phyloP scores from a whole-genome alignment of 176 grass and related monocot genomes.

The Stipa capillata region DNA sequence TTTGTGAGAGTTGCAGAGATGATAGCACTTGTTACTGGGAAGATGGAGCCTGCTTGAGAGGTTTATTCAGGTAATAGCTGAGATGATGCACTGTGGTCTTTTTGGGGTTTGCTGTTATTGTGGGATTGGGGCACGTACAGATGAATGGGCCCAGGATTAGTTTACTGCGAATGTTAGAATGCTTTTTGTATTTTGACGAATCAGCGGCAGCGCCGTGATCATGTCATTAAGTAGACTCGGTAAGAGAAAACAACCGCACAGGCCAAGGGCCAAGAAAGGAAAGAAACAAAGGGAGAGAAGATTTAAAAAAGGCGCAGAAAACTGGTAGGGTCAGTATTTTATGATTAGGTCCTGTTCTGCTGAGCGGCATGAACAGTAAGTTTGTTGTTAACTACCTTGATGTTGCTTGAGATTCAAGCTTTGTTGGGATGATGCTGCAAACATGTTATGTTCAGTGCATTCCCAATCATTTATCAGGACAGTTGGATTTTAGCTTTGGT shows the following conservation, averaged over 20 bases:
- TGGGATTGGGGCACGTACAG: not conserved
- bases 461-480: not conserved
- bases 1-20: not conserved
- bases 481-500: not conserved
- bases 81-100: not conserved
- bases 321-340: too few relatives aligned
- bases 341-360: not conserved
- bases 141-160: not conserved
- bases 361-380: not conserved
- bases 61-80: not conserved
- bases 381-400: not conserved
- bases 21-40: not conserved
- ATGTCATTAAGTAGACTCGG: too few relatives aligned
- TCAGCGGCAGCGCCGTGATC: too few relatives aligned
- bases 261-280: too few relatives aligned
- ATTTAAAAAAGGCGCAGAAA: too few relatives aligned
- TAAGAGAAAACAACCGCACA: too few relatives aligned
- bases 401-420: not conserved
- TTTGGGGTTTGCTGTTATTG: not conserved
- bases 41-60: not conserved
- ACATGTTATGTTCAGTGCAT: not conserved
- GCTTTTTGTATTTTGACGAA: too few relatives aligned
- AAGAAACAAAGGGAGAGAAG: too few relatives aligned
- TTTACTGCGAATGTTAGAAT: not conserved
- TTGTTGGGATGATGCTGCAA: not conserved